Percentiles rank a stretch among this genome's conserved stretches.
Conservation (phyloP, 805 yeast genomes). For the Yamadazyma scolyti region DNA sequence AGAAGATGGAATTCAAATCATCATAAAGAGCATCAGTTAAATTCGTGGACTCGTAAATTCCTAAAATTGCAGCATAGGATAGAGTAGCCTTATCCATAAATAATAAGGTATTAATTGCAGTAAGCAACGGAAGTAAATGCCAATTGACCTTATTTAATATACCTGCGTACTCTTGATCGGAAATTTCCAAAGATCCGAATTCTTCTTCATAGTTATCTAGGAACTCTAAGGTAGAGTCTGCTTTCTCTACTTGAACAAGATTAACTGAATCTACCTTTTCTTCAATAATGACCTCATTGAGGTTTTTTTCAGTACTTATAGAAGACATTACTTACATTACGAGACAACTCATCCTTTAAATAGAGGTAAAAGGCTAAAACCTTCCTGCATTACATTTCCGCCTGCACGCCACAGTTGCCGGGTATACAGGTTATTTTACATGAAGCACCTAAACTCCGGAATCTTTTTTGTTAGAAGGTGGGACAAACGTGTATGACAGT, state of each 20-base stretch:
- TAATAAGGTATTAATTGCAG: slow-evolving; percentile 10
- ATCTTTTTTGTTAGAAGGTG: too few species aligned
- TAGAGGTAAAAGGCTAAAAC: too few species aligned
- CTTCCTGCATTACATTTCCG: too few species aligned
- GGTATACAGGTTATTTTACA: too few species aligned
- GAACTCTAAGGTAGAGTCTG: slow-evolving; percentile 22
- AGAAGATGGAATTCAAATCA: slow-evolving; percentile 37
- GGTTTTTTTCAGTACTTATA: background rate
- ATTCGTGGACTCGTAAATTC: slow-evolving; percentile 31
- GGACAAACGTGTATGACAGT: too few species aligned
- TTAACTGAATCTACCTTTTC: background rate
- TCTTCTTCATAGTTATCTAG: slow-evolving; percentile 13
- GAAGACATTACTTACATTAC: too few species aligned
- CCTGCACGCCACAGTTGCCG: too few species aligned
- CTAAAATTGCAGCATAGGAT: slow-evolving; percentile 35
- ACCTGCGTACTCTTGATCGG: background rate
- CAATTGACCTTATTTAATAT: slow-evolving; percentile 15
- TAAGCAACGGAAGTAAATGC: background rate
- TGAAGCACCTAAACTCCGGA: too few species aligned
- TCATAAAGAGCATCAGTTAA: slow-evolving; percentile 30
- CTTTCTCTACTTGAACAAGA: slow-evolving; percentile 11
- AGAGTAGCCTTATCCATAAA: slow-evolving; percentile 35
- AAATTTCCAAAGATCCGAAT: background rate
- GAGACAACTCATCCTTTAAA: too few species aligned
- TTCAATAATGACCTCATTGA: background rate